Conservation (phyloP, 768 basidiomycete genomes). For the Leccinum sublutescens region DNA sequence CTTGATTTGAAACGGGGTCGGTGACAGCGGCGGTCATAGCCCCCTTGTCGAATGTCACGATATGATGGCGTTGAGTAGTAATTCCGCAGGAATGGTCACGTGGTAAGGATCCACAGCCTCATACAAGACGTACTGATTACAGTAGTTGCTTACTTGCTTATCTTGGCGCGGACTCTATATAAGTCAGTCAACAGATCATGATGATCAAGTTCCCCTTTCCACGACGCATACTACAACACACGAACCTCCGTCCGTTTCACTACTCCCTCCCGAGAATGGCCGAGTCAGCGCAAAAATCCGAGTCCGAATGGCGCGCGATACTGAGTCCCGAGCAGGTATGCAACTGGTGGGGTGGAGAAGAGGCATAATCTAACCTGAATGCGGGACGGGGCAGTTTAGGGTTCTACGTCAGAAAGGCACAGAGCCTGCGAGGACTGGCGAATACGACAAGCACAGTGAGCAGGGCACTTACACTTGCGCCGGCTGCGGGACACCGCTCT, state of each 20-base stretch:
- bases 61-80: background rate
- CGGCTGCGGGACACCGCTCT: conserved; percentile 79
- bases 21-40: background rate
- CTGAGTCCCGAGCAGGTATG: conserved; percentile 77
- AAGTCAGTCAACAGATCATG: background rate
- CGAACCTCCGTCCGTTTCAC: conserved; percentile 5
- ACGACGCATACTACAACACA: background rate
- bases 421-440: conserved; percentile 72
- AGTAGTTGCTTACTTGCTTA: too few species aligned
- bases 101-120: too few species aligned
- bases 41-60: background rate
- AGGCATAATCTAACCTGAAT: background rate
- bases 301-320: conserved; percentile 81
- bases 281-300: conserved; percentile 46
- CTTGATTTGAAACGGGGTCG: background rate
- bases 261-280: conserved; percentile 14
- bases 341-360: background rate
- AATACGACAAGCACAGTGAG: conserved; percentile 68
- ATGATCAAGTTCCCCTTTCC: background rate
- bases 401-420: conserved; percentile 87
- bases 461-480: conserved; percentile 76
- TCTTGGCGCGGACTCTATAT: background rate
- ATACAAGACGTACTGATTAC: too few species aligned
- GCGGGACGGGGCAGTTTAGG: conserved; percentile 57
- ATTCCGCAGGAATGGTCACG: too few species aligned